phyloP scores from a whole-genome alignment of 495 filamentous ascomycete genomes.

The Xylaria sp. region DNA sequence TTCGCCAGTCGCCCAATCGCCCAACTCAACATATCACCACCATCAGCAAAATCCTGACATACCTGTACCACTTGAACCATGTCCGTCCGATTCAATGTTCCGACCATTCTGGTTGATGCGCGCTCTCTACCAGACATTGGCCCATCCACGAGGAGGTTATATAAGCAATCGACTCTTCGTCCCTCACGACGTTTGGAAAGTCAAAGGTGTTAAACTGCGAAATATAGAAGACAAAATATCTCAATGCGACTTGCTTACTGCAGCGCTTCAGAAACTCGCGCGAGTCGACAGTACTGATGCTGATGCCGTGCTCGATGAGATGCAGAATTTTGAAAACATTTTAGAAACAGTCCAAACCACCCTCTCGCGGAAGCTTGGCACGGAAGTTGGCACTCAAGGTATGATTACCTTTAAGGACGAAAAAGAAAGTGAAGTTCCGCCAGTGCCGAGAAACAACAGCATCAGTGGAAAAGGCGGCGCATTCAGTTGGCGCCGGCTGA shows the following conservation, averaged over 20 bases:
- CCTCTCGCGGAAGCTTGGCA: conserved; percentile 83
- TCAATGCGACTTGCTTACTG: conserved; percentile 91
- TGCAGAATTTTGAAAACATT: conserved; percentile 88
- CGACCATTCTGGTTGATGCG: conserved; percentile 98
- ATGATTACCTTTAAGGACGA: conserved; percentile 69
- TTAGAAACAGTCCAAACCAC: conserved; percentile 82
- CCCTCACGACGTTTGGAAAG: conserved; percentile 90
- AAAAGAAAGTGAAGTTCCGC: conserved; percentile 40
- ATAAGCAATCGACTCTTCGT: conserved; percentile 89
- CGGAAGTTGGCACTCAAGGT: conserved; percentile 85
- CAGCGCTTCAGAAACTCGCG: conserved; percentile 82
- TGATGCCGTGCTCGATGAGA: conserved; percentile 90
- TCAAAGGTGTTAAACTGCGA: conserved; percentile 92
- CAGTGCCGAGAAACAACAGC: conserved; percentile 61
- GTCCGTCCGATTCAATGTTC: conserved; percentile 82
- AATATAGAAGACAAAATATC: conserved; percentile 91
- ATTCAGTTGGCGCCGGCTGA: conserved; percentile 83
- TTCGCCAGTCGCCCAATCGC: conserved; percentile 70
- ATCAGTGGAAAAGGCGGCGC: conserved; percentile 70
- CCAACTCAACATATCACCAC: conserved; percentile 57
- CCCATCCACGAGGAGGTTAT: conserved; percentile 90
- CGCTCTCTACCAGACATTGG: conserved; percentile 88
- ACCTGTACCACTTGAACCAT: conserved; percentile 86
- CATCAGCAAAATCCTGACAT: conserved; percentile 46
- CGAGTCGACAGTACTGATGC: conserved; percentile 88